phyloP scores from a whole-genome alignment of 768 basidiomycete species.

The Suillus fuscotomentosus region DNA sequence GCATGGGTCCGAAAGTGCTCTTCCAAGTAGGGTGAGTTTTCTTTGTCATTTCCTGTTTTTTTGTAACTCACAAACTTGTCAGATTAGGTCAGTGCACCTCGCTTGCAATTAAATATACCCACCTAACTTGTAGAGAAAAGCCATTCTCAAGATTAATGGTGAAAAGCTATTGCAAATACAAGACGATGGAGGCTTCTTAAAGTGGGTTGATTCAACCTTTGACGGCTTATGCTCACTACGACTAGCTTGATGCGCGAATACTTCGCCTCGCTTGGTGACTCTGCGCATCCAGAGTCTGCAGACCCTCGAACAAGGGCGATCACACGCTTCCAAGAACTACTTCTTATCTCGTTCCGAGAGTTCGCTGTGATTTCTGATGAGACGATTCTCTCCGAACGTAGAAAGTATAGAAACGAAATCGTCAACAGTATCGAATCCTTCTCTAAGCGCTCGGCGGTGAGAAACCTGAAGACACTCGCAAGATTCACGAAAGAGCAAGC shows the following conservation, averaged over 20 bases:
- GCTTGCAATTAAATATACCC: background rate
- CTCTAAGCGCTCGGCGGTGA: slow-evolving; percentile 85
- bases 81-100: slow-evolving; percentile 52
- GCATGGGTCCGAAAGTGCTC: slow-evolving; percentile 97
- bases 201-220: slow-evolving; percentile 44
- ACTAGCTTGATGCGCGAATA: slow-evolving; percentile 90
- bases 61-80: slow-evolving; percentile 14
- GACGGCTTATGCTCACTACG: background rate
- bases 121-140: slow-evolving; percentile 39
- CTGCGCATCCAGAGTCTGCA: slow-evolving; percentile 85
- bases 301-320: slow-evolving; percentile 92
- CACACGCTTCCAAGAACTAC: slow-evolving; percentile 95
- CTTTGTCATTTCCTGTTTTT: slow-evolving; percentile 1
- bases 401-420: slow-evolving; percentile 84
- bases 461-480: slow-evolving; percentile 79
- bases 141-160: slow-evolving; percentile 97
- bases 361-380: slow-evolving; percentile 97
- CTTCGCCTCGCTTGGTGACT: slow-evolving; percentile 89
- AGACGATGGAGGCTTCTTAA: slow-evolving; percentile 96
- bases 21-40: slow-evolving; percentile 90
- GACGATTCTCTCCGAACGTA: slow-evolving; percentile 83
- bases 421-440: slow-evolving; percentile 92
- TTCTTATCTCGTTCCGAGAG: slow-evolving; percentile 96
- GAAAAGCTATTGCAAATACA: slow-evolving; percentile 89
- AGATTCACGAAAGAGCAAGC: slow-evolving; percentile 86